Conservation (phyloP, 768 basidiomycete genomes). For the Pleurotus platypus region DNA sequence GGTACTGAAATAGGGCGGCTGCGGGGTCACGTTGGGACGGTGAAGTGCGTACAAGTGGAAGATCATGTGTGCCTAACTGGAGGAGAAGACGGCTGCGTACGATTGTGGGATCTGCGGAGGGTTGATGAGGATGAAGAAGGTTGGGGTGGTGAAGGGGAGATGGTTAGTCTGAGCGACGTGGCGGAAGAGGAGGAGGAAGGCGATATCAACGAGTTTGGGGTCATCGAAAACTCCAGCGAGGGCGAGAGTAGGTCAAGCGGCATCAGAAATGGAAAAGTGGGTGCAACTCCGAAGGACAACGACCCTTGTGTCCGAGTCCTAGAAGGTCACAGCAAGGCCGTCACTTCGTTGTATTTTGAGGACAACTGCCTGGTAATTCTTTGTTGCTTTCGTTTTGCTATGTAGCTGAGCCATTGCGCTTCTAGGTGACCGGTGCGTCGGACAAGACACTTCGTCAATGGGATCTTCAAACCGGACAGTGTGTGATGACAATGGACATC, state of each 20-base stretch:
- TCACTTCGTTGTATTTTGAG: constrained; percentile 94
- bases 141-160: constrained; percentile 45
- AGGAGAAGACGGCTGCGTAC: constrained; percentile 78
- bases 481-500: constrained; percentile 99
- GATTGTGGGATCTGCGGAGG: constrained; percentile 86
- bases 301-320: constrained; percentile 70
- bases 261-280: constrained; percentile 35
- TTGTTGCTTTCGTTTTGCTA: neutral
- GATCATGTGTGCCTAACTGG: constrained; percentile 89
- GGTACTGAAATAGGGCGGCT: constrained; percentile 86
- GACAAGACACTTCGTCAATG: constrained; percentile 99
- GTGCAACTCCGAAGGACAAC: constrained; percentile 31
- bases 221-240: neutral
- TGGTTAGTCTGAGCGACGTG: constrained; percentile 59
- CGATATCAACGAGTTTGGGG: constrained; percentile 33
- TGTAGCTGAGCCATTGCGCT: neutral
- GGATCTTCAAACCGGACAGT: constrained; percentile 97
- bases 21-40: constrained; percentile 73
- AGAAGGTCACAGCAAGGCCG: constrained; percentile 90
- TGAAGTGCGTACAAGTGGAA: constrained; percentile 93
- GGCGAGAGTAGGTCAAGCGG: constrained; percentile 32
- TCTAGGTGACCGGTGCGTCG: constrained; percentile 91
- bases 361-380: constrained; percentile 81
- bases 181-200: constrained; percentile 61
- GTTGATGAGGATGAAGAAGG: constrained; percentile 70